These are phyloP conservation scores for Pluteus cervinus DNA, from an alignment of 768 basidiomycete species.

Conservation along the genomic window DNA sequence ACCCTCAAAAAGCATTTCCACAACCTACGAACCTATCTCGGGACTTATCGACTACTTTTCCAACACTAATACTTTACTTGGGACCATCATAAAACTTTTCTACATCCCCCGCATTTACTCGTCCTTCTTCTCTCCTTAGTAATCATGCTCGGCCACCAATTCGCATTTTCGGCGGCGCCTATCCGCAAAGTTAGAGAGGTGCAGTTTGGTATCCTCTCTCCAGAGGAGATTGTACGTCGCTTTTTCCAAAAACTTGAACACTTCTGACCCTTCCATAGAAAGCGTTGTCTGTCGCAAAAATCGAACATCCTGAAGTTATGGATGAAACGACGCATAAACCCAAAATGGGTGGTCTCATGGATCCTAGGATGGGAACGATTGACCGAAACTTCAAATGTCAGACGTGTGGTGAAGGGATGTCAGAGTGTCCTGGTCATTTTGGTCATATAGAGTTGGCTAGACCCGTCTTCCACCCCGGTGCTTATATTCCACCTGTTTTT, in stretches of 20 bases:
- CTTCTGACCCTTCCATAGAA: conserved; percentile 51
- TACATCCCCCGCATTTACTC: conserved; percentile 7
- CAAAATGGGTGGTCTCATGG: conserved; percentile 93
- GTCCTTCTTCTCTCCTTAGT: conserved; percentile 12
- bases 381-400: conserved; percentile 98
- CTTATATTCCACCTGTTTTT: conserved; percentile 2
- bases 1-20: conserved; percentile 24
- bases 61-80: conserved; percentile 21
- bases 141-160: conserved; percentile 82
- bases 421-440: conserved; percentile 98
- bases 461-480: conserved; percentile 96
- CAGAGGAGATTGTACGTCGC: conserved; percentile 90
- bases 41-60: conserved; percentile 15
- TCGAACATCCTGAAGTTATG: conserved; percentile 98
- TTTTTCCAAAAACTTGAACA: conserved; percentile 9
- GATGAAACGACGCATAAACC: conserved; percentile 89
- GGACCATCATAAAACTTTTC: conserved; percentile 14
- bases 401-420: conserved; percentile 99
- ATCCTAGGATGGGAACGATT: conserved; percentile 96
- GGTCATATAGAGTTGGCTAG: conserved; percentile 96
- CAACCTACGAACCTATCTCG: conserved; percentile 20
- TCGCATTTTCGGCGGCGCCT: conserved; percentile 90
- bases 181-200: conserved; percentile 96
- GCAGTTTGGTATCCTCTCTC: conserved; percentile 97
- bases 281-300: conserved; percentile 97